Evolutionary conservation across 768 basidiomycete species (phyloP), one percentile per base, ranked within the genome.

Genomic region (Macrolepiota fuliginosa): DNA sequence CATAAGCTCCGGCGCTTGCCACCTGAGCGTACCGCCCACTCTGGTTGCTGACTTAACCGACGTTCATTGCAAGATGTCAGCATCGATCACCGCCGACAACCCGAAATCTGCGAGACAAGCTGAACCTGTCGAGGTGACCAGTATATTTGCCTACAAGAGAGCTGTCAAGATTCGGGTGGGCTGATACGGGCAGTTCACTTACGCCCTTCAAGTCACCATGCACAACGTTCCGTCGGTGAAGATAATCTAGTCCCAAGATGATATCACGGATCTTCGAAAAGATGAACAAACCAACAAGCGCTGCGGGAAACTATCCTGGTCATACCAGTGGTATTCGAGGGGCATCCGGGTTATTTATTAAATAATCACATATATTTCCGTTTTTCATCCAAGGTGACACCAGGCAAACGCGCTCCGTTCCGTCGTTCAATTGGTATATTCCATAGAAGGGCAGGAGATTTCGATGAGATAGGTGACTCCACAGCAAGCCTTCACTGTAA

Each of bases 131-230:
- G 36, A 42, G 3, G 35, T 55, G 19, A 55, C 32, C 13, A 55
- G 27, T 10, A 55, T 42, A 36, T 55, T 55, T 3, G 35, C 3
- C 54, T 55, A 17, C 39, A 12, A 12, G 13, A 40, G 39, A 13
- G 39, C 13, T 40, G 13, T n/a, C n/a, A n/a, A 40, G 39, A 40
- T 17, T 40, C 17, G 17, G 11, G 39, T 40, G 11, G 39, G 17
- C 4, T 5, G 39, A 13, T n/a, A 40, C 17, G 17, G 17, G 4
- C 17, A 17, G 17, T 40, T 25, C 9, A 37, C 64, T 32, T 47
- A 68, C 68, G 24, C 66, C 64, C 61, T 67, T 66, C n/a, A 68
- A 61, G 42, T 68, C 68, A 5, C 68, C 68, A 54, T 68, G 66
- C 10, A 65, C 49, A 27, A 68, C 50, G n/a, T 50, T 40, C 19